Evolutionary conservation across 768 basidiomycete genomes (phyloP).

Genomic region (Suillus luteus): DNA sequence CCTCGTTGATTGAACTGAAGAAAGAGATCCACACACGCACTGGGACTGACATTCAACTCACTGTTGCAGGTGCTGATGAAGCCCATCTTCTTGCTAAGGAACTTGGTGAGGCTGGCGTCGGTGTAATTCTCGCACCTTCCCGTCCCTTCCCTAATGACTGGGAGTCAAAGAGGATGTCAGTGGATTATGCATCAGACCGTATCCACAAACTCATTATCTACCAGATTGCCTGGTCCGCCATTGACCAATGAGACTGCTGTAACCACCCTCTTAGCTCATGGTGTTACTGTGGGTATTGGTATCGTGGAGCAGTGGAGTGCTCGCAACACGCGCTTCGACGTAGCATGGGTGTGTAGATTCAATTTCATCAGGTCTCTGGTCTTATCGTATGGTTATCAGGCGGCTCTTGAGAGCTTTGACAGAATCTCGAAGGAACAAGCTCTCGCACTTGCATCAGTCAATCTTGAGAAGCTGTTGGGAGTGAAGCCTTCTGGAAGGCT

Average conservation of each 20-base stretch:
- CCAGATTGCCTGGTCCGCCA: conserved; percentile 33
- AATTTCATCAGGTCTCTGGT: conserved; percentile 26
- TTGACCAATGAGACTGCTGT: conserved; percentile 52
- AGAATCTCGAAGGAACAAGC: conserved; percentile 47
- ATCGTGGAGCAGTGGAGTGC: conserved; percentile 69
- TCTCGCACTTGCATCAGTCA: conserved; percentile 53
- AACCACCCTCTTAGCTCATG: conserved; percentile 60
- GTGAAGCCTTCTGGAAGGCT: conserved; percentile 24
- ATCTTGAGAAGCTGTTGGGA: conserved; percentile 51
- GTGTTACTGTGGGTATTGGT: conserved; percentile 74
- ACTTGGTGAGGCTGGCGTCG: conserved; percentile 65
- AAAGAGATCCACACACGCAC: conserved; percentile 54
- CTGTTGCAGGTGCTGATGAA: conserved; percentile 68
- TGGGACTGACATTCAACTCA: conserved; percentile 49
- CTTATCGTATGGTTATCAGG: conserved; percentile 26
- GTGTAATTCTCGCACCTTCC: conserved; percentile 67
- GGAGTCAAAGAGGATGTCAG: conserved; percentile 51
- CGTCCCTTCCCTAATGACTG: conserved; percentile 74
- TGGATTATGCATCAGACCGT: neutral
- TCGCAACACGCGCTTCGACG: conserved; percentile 77
- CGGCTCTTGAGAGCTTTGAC: conserved; percentile 41
- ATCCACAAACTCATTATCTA: conserved; percentile 14
- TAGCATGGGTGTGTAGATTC: conserved; percentile 67
- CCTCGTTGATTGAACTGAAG: conserved; percentile 71
- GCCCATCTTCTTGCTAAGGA: conserved; percentile 74